Conservation (phyloP, 2,329 filamentous ascomycete genomes). For the Hirsutella thompsonii region DNA sequence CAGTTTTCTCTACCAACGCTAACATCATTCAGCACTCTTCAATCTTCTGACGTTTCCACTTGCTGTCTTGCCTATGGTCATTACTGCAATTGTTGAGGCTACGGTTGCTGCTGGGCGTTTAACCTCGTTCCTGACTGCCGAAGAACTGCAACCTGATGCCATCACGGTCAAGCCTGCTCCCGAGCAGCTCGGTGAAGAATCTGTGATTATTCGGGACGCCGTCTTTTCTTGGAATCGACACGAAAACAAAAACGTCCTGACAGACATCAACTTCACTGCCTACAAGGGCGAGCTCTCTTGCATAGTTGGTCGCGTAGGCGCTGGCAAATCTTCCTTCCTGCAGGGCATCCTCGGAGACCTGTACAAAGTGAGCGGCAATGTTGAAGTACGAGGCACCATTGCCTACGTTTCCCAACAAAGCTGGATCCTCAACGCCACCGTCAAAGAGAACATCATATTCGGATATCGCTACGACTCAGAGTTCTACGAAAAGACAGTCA, state of each 20-base stretch:
- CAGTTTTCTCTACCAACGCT: background rate
- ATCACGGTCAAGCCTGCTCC: constrained; percentile 58
- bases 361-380: constrained; percentile 77
- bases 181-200: constrained; percentile 70
- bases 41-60: constrained; percentile 93
- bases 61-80: constrained; percentile 92
- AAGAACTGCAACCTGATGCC: constrained; percentile 81
- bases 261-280: constrained; percentile 77
- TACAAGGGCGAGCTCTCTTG: constrained; percentile 90
- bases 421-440: constrained; percentile 97
- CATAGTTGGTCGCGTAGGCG: constrained; percentile 84
- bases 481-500: constrained; percentile 88
- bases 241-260: constrained; percentile 55
- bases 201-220: constrained; percentile 69
- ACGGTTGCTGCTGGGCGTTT: constrained; percentile 83
- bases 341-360: constrained; percentile 82
- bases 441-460: constrained; percentile 95
- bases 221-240: constrained; percentile 93
- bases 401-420: constrained; percentile 88
- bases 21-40: constrained; percentile 63
- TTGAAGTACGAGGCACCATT: constrained; percentile 66
- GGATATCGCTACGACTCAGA: constrained; percentile 85
- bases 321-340: constrained; percentile 87
- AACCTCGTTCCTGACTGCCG: constrained; percentile 71
- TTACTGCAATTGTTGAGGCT: constrained; percentile 90